A percentile compares a stretch with the other conserved stretches of the same genome.
phyloP scores from a whole-genome alignment of 208 protist genomes.

The Leishmania arabica region DNA sequence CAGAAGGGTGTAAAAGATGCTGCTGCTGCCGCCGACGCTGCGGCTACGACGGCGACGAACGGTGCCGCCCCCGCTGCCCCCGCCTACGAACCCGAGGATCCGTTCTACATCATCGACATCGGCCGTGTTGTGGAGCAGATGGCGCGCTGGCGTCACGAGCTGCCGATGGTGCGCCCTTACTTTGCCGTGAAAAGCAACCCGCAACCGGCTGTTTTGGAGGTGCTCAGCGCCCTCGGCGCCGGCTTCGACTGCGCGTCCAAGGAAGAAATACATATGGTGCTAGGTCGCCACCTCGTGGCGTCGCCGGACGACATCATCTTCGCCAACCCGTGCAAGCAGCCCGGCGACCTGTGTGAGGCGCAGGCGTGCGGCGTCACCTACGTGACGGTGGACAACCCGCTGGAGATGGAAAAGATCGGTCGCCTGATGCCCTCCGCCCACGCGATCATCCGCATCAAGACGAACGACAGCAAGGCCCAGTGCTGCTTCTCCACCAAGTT shows the following conservation, averaged over 20 bases:
- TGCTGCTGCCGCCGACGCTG: not conserved
- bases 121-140: slow-evolving; percentile 71
- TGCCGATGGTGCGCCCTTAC: slow-evolving; percentile 77
- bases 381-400: slow-evolving; percentile 85
- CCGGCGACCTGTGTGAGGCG: slow-evolving; percentile 59
- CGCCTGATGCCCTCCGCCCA: slow-evolving; percentile 49
- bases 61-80: not conserved
- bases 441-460: slow-evolving; percentile 69
- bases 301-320: slow-evolving; percentile 73
- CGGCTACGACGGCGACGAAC: slow-evolving; percentile 1
- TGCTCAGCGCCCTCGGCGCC: slow-evolving; percentile 61
- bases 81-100: slow-evolving; percentile 45
- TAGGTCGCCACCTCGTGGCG: slow-evolving; percentile 37
- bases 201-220: slow-evolving; percentile 46
- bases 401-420: slow-evolving; percentile 78
- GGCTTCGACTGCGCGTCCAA: slow-evolving; percentile 88
- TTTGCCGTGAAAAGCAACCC: slow-evolving; percentile 91
- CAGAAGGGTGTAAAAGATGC: slow-evolving; percentile 21
- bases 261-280: slow-evolving; percentile 60
- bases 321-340: slow-evolving; percentile 90
- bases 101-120: slow-evolving; percentile 85
- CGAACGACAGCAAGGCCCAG: slow-evolving; percentile 65
- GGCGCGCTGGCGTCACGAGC: slow-evolving; percentile 52
- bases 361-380: slow-evolving; percentile 49
- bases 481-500: slow-evolving; percentile 90